These are phyloP conservation scores for Sporothrix dimorphospora DNA, from an alignment of 2,329 filamentous ascomycete species.

Conservation along the genomic window DNA sequence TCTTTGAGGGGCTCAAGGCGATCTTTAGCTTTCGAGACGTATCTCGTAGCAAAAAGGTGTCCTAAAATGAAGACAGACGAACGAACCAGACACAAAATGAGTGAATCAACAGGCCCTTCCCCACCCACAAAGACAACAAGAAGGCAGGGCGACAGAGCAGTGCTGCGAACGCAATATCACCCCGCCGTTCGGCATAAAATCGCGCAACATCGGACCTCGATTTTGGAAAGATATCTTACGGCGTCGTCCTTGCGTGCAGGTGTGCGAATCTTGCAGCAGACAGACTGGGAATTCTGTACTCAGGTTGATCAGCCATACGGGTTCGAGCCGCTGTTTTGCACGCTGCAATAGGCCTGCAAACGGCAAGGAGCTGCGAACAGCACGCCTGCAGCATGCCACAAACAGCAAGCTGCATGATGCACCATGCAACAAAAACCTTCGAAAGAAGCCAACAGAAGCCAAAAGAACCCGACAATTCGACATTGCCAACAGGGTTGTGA, in stretches of 20 bases:
- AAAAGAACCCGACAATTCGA: background rate
- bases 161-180: too few relatives aligned
- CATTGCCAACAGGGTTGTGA: background rate
- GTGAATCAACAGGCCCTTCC: too few relatives aligned
- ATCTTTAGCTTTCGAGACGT: background rate
- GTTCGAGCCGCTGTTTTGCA: background rate
- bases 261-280: background rate
- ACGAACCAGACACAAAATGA: too few relatives aligned
- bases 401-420: slow-evolving; percentile 1
- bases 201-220: background rate
- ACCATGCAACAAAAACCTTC: background rate
- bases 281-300: too few relatives aligned
- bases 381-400: background rate
- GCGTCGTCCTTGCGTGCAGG: background rate
- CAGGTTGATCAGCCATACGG: background rate
- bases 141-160: too few relatives aligned
- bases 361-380: background rate
- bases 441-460: background rate
- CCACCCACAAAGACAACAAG: too few relatives aligned
- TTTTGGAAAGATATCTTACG: background rate
- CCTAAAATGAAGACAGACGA: too few relatives aligned
- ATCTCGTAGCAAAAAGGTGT: too few relatives aligned
- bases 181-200: background rate
- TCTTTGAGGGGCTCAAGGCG: background rate
- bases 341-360: background rate